Percentiles rank a stretch among this genome's conserved stretches.
These are phyloP conservation scores for Collybia nuda DNA, from an alignment of 768 basidiomycete genomes.

Conservation along the genomic window DNA sequence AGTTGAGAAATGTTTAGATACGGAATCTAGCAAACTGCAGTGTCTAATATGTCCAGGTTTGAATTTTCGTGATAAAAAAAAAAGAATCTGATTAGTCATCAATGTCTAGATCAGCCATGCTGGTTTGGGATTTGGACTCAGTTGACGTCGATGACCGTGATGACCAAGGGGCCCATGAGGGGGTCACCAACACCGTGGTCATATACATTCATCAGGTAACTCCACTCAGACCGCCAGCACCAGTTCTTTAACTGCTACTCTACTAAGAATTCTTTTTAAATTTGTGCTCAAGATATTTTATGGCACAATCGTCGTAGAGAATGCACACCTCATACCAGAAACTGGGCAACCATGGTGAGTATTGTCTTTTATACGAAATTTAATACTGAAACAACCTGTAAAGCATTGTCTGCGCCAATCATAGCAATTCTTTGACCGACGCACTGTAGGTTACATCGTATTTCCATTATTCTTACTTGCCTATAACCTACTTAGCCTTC, in stretches of 20 bases:
- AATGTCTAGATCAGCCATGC: background rate
- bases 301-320: constrained; percentile 84
- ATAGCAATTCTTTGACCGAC: constrained; percentile 85
- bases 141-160: too few relatives aligned
- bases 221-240: background rate
- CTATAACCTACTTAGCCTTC: constrained; percentile 44
- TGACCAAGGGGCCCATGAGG: constrained; percentile 14
- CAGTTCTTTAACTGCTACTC: background rate
- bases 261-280: constrained; percentile 61
- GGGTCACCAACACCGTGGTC: constrained; percentile 52
- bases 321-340: constrained; percentile 65
- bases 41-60: too few relatives aligned
- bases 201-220: constrained; percentile 67
- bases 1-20: background rate
- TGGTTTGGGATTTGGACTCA: too few relatives aligned
- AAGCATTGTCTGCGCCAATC: constrained; percentile 85
- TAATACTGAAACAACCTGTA: constrained; percentile 7
- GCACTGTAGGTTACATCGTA: constrained; percentile 58
- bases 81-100: constrained; percentile 34
- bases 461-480: background rate
- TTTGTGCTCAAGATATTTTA: constrained; percentile 92
- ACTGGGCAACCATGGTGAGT: constrained; percentile 74
- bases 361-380: background rate
- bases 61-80: too few relatives aligned
- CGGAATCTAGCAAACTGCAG: too few relatives aligned